These are phyloP conservation scores for Ophiocordyceps unilateralis DNA, from an alignment of 2,329 filamentous ascomycete species.

Conservation along the genomic window DNA sequence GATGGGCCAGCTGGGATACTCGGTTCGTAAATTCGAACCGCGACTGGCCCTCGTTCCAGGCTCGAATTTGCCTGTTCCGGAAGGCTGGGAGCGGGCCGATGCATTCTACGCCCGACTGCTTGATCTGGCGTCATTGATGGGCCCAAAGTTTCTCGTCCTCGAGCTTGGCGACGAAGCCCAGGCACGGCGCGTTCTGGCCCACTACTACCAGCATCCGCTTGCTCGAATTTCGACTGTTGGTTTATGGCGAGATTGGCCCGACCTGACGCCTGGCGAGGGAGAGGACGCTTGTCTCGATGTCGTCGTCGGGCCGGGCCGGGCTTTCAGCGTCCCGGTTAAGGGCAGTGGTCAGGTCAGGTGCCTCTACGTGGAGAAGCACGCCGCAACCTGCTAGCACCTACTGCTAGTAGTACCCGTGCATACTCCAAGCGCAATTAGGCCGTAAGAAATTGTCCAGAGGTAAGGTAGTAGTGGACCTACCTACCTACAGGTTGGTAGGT, in stretches of 20 bases:
- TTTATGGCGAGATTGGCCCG: constrained; percentile 56
- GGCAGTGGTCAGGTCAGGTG: constrained; percentile 31
- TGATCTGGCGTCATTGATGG: constrained; percentile 28
- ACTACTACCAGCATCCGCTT: constrained; percentile 19
- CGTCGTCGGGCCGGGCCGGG: constrained; percentile 3
- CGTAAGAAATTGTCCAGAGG: too few relatives aligned
- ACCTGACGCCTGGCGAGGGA: constrained; percentile 15
- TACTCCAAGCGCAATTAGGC: too few relatives aligned
- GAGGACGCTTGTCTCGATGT: constrained; percentile 10
- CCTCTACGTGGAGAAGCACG: constrained; percentile 10
- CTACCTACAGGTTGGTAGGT: too few relatives aligned
- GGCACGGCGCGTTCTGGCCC: constrained; percentile 41
- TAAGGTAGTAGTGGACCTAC: neutral
- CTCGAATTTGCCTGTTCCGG: constrained; percentile 10
- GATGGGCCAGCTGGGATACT: constrained; percentile 37
- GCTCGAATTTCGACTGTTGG: constrained; percentile 27
- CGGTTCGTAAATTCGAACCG: constrained; percentile 72
- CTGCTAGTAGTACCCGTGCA: too few relatives aligned
- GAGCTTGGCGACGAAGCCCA: constrained; percentile 58
- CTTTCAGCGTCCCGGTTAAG: constrained; percentile 17
- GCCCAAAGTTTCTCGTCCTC: constrained; percentile 41
- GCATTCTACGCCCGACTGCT: constrained; percentile 54
- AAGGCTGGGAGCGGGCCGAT: constrained; percentile 22
- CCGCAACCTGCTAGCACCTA: neutral
- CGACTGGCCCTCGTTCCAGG: constrained; percentile 54